These are phyloP conservation scores for Neonothopanus nambi DNA, from an alignment of 1,284 basidiomycete genomes.

Conservation along the genomic window DNA sequence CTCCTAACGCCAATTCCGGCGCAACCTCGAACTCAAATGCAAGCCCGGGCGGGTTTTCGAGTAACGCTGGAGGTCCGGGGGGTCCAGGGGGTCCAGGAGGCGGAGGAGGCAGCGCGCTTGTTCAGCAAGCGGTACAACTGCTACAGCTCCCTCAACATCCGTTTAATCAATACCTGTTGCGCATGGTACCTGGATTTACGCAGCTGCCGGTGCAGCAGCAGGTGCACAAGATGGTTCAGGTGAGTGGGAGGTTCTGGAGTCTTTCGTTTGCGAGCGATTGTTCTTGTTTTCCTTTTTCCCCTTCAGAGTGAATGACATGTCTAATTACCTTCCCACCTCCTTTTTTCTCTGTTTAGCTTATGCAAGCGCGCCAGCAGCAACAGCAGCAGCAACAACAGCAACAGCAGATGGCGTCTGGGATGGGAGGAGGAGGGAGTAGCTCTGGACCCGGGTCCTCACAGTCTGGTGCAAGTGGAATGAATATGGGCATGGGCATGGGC, in stretches of 20 bases:
- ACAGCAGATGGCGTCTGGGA: slow-evolving; percentile 15
- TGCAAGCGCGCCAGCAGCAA: slow-evolving; percentile 20
- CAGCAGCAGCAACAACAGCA: slow-evolving; percentile 24
- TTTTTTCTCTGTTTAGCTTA: slow-evolving; percentile 10
- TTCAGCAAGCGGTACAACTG: slow-evolving; percentile 47
- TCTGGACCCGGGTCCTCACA: not conserved
- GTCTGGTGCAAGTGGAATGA: slow-evolving; percentile 3
- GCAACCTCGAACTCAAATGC: slow-evolving; percentile 16
- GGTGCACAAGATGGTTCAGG: slow-evolving; percentile 53
- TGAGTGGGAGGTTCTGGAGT: slow-evolving; percentile 31
- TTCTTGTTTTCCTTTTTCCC: too few relatives aligned
- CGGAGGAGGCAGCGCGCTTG: slow-evolving; percentile 20
- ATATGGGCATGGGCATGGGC: not conserved
- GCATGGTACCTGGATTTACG: slow-evolving; percentile 54
- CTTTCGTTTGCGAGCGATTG: not conserved
- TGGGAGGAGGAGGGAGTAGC: not conserved
- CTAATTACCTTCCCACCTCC: slow-evolving; percentile 10
- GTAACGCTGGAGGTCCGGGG: slow-evolving; percentile 10
- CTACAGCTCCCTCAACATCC: slow-evolving; percentile 59
- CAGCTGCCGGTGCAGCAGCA: slow-evolving; percentile 52
- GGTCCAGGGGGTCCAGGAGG: slow-evolving; percentile 9
- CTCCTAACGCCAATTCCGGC: slow-evolving; percentile 11
- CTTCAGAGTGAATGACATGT: too few relatives aligned
- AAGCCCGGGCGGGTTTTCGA: not conserved
- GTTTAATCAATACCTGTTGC: slow-evolving; percentile 54